phyloP scores from a whole-genome alignment of 805 yeast genomes.

The Myxozyma udenii region DNA sequence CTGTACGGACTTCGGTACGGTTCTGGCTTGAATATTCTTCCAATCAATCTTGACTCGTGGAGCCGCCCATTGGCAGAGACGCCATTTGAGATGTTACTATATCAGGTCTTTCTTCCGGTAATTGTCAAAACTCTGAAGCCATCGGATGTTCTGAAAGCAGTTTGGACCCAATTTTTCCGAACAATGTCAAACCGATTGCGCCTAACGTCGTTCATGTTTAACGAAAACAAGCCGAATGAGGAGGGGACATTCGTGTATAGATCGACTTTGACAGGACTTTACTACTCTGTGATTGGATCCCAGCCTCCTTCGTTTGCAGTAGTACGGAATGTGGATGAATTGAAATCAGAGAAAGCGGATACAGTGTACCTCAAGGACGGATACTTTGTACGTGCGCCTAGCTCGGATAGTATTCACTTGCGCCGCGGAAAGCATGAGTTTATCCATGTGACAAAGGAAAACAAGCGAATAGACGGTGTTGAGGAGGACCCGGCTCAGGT shows the following conservation, averaged over 20 bases:
- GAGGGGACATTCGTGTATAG: slow-evolving; percentile 66
- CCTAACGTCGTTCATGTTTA: slow-evolving; percentile 76
- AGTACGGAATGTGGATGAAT: slow-evolving; percentile 1
- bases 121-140: slow-evolving; percentile 19
- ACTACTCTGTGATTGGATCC: slow-evolving; percentile 15
- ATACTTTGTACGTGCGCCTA: slow-evolving; percentile 78
- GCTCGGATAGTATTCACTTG: slow-evolving; percentile 69
- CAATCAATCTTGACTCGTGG: slow-evolving; percentile 28
- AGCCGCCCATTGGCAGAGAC: slow-evolving; percentile 14
- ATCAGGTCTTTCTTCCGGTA: slow-evolving; percentile 19
- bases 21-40: slow-evolving; percentile 28
- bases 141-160: slow-evolving; percentile 15
- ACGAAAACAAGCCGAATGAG: slow-evolving; percentile 59
- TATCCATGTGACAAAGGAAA: slow-evolving; percentile 78
- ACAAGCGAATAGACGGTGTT: slow-evolving; percentile 50
- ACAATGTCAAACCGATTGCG: slow-evolving; percentile 47
- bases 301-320: background rate
- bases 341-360: slow-evolving; percentile 44
- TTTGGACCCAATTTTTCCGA: slow-evolving; percentile 36
- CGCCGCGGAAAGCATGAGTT: slow-evolving; percentile 59
- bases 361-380: slow-evolving; percentile 81
- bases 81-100: slow-evolving; percentile 23
- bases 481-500: slow-evolving; percentile 45
- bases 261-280: slow-evolving; percentile 45
- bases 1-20: slow-evolving; percentile 48